phyloP scores from a whole-genome alignment of 148 eudicot species.

The Rhododendron griersonianum region DNA sequence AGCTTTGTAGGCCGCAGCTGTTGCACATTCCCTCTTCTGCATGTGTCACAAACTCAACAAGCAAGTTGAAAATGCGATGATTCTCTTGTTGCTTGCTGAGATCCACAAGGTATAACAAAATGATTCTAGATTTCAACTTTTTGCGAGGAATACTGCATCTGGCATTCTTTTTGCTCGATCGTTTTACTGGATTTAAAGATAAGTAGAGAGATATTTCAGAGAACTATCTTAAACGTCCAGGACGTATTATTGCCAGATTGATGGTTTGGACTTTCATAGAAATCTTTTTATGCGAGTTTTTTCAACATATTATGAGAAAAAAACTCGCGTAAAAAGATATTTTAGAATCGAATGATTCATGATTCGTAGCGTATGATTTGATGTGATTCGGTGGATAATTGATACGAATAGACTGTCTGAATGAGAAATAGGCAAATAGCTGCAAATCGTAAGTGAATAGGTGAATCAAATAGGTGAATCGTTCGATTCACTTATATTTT shows the following conservation, averaged over 20 bases:
- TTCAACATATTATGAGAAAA: too few relatives aligned
- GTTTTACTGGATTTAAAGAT: background rate
- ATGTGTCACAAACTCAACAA: constrained; percentile 84
- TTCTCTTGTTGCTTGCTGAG: constrained; percentile 91
- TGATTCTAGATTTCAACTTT: background rate
- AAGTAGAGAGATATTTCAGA: background rate
- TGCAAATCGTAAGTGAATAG: too few relatives aligned
- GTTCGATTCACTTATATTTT: too few relatives aligned
- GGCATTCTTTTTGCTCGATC: background rate
- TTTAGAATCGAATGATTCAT: too few relatives aligned
- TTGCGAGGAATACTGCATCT: background rate
- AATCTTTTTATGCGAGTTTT: background rate
- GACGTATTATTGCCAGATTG: background rate
- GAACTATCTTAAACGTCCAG: background rate
- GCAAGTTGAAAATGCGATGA: constrained; percentile 80
- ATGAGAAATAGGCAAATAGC: too few relatives aligned
- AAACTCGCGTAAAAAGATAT: too few relatives aligned
- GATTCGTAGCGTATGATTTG: too few relatives aligned
- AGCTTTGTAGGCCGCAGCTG: constrained; percentile 76
- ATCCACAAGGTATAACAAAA: constrained; percentile 72
- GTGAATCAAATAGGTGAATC: too few relatives aligned
- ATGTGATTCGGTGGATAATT: too few relatives aligned
- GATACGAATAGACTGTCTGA: too few relatives aligned
- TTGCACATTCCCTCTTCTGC: constrained; percentile 84
- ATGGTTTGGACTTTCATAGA: background rate